Evolutionary conservation across 768 basidiomycete species (phyloP), one percentile per base, ranked within the genome.

Genomic region (Stropharia rugosoannulata): DNA sequence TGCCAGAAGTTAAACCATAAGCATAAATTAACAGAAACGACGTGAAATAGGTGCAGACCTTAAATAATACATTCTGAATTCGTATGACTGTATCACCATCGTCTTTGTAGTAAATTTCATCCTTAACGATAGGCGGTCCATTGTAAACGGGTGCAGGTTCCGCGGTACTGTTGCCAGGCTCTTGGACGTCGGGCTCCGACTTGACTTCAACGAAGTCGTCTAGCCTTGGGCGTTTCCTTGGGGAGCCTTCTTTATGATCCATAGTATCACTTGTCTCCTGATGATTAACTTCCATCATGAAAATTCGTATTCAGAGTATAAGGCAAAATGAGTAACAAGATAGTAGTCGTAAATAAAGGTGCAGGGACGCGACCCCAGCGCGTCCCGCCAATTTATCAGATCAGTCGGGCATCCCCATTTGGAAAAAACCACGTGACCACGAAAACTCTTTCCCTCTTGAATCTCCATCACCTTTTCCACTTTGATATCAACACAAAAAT

Each of bases 401-500:
- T 22, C 22, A 22, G 1, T 22, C 22, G 4, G 4, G 1, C 22
- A 4, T 51, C 11, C 29, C 51, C 7, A 52, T 43, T 27, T 18
- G 25, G 35, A 39, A 7, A n/a, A 16, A 4, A n/a, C n/a, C 49
- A 47, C 50, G 49, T 57, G 47, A 39, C 25, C 19, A 52, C 55
- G 60, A 66, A 67, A 67, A 64, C 65, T 66, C 62, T 53, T 62
- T 54, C 54, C 22, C 49, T 37, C 47, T 54, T 42, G 27, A 29
- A 27, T 10, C 13, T 27, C 40, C 47, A 39, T 41, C 45, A 32
- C 44, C 53, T 13, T 37, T 35, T 45, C 51, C 56, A 54, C 49
- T 40, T 44, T 40, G 29, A 58, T 44, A 54, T 41, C 54, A 43
- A 59, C 53, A 55, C 42, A 29, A 71, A 71, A 72, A 74, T 75